Conservation (phyloP, 2,329 filamentous ascomycete species). For the Mollisiaceae sp. region DNA sequence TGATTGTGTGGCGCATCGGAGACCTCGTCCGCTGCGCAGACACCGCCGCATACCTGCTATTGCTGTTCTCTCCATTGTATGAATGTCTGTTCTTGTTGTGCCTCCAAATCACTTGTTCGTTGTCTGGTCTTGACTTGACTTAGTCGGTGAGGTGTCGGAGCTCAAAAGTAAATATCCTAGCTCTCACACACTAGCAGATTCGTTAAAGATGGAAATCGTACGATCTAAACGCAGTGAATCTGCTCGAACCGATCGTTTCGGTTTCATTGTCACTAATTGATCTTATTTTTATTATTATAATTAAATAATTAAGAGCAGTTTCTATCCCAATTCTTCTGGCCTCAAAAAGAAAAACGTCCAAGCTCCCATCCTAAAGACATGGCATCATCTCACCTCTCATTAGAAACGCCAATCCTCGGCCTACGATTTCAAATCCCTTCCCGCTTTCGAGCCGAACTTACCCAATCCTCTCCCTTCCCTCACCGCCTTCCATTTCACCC, state of each 20-base stretch:
- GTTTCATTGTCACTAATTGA: not conserved
- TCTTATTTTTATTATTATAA: not conserved
- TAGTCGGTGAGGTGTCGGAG: not conserved
- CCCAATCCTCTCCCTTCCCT: too few relatives aligned
- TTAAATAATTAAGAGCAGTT: not conserved
- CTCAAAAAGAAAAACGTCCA: not conserved
- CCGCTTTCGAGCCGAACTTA: too few relatives aligned
- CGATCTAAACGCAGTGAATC: not conserved
- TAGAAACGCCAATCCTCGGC: slow-evolving; percentile 10
- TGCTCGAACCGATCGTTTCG: not conserved
- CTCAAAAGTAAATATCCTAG: too few relatives aligned
- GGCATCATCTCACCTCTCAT: not conserved
- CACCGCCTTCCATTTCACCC: too few relatives aligned
- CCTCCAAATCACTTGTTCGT: not conserved
- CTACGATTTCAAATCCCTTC: not conserved
- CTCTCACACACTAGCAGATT: not conserved
- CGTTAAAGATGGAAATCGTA: not conserved
- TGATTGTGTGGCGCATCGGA: slow-evolving; percentile 13
- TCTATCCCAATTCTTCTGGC: not conserved
- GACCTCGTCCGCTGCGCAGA: slow-evolving; percentile 11
- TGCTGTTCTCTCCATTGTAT: slow-evolving; percentile 24
- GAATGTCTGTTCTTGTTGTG: not conserved
- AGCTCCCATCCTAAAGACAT: not conserved
- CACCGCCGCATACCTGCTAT: slow-evolving; percentile 23
- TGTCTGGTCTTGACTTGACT: not conserved